A percentile compares a stretch with the other conserved stretches of the same genome.
These are phyloP conservation scores for Annulohypoxylon stygium DNA, from an alignment of 495 filamentous ascomycete species.

Conservation along the genomic window DNA sequence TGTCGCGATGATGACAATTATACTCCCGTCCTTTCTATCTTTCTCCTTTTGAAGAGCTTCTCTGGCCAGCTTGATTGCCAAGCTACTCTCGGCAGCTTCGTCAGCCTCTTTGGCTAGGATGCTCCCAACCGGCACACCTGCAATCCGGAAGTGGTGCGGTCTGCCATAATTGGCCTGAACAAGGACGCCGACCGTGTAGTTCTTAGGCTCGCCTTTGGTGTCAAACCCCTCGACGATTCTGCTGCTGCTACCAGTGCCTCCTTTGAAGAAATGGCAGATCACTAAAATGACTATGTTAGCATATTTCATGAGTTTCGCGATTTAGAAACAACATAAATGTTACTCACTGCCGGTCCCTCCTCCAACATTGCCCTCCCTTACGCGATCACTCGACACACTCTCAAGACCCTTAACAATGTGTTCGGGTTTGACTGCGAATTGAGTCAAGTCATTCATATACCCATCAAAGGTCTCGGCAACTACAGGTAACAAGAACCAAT, in stretches of 20 bases:
- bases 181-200: constrained; percentile 64
- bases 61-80: constrained; percentile 43
- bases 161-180: constrained; percentile 67
- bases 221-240: constrained; percentile 57
- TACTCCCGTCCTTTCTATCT: constrained; percentile 65
- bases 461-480: constrained; percentile 68
- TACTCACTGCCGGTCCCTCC: constrained; percentile 64
- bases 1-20: constrained; percentile 66
- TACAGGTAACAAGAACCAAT: constrained; percentile 64
- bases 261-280: constrained; percentile 62
- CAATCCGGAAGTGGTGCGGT: constrained; percentile 59
- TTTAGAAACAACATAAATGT: background rate
- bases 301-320: background rate
- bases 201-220: constrained; percentile 46
- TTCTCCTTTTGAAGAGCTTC: constrained; percentile 49
- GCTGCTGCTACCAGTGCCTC: constrained; percentile 64
- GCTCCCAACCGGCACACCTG: constrained; percentile 64
- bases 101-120: constrained; percentile 54
- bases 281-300: constrained; percentile 16
- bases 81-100: constrained; percentile 41
- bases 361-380: constrained; percentile 65
- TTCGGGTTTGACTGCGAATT: constrained; percentile 57
- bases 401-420: constrained; percentile 62
- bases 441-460: constrained; percentile 60
- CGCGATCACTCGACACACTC: constrained; percentile 52